phyloP scores from a whole-genome alignment of 805 yeast genomes.

The Lachancea mirantina region DNA sequence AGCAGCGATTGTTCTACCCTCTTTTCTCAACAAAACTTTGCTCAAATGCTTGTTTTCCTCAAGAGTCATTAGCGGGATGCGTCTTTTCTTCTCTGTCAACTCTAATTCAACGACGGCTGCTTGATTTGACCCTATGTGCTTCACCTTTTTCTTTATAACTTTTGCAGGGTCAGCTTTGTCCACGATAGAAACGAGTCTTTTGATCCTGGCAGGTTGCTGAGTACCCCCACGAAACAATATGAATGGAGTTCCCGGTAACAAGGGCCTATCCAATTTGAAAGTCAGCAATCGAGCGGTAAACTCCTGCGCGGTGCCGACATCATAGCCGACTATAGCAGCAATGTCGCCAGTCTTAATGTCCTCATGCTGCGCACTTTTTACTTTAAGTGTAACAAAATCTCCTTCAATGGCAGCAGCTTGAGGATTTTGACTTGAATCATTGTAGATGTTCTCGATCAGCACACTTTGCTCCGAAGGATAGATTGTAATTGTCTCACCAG shows the following conservation, averaged over 20 bases:
- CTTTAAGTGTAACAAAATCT: conserved; percentile 44
- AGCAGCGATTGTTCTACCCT: conserved; percentile 94
- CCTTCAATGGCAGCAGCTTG: conserved; percentile 42
- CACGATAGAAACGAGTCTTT: conserved; percentile 43
- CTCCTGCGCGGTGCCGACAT: conserved; percentile 41
- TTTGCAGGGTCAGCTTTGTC: conserved; percentile 80
- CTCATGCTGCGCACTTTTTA: conserved; percentile 31
- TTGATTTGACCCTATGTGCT: conserved; percentile 86
- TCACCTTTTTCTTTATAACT: conserved; percentile 87
- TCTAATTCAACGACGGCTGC: conserved; percentile 97
- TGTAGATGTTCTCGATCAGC: conserved; percentile 33
- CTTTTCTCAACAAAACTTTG: conserved; percentile 94
- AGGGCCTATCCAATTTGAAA: conserved; percentile 64
- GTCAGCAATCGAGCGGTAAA: conserved; percentile 51
- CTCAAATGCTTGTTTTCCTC: conserved; percentile 88
- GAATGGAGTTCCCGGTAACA: conserved; percentile 73
- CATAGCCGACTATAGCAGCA: conserved; percentile 41
- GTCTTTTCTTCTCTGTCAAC: conserved; percentile 86
- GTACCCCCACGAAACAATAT: conserved; percentile 71
- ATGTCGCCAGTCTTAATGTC: conserved; percentile 63
- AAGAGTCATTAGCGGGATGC: conserved; percentile 85
- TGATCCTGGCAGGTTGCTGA: conserved; percentile 60
- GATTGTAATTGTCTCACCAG: conserved; percentile 56
- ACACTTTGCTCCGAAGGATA: conserved; percentile 43
- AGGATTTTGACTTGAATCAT: conserved; percentile 17